Evolutionary conservation across 768 basidiomycete genomes (phyloP), one percentile per base, ranked within the genome.

Genomic region (Tylopilus subfusipes): DNA sequence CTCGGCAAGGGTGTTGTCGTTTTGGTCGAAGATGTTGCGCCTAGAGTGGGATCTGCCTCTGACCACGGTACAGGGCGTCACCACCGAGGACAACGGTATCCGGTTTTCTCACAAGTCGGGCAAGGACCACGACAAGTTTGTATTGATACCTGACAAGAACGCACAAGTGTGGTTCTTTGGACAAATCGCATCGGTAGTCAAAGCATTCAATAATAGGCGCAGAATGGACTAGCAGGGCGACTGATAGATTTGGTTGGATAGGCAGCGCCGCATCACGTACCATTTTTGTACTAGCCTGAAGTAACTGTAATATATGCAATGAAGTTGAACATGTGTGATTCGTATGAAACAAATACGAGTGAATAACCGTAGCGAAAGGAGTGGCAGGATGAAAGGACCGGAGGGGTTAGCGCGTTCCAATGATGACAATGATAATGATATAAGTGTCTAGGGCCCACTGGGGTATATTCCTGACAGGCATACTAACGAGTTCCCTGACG

Each of bases 21-120:
- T 98, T 69, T 86, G 86, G 81, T 87, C 92, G 12, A 87, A 82
- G 68, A 91, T 82, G 66, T 80, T 98, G 34, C 82, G 83, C 31
- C 81, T 96, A 5, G 85, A 89, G 39, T 99, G 95, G 96, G 93
- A 98, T 59, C 75, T 98, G 14, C 86, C 93, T 0, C 84, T 98
- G 67, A 82, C 82, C 19, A 85, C 91, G 60, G 83, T 98, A 4
- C 86, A 90, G 68, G 91, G 90, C 18, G 84, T 98, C 42, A 88
- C 86, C 4, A 84, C 92, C 25, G 95, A 98, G 66, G 87, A 94
- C 64, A 91, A 84, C 16, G 95, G 95, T 1, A 91, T 99, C 64
- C 82, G 89, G 18, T 90, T 93, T 65, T 82, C 87, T 14, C 83
- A 94, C 70, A 95, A 89, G 63, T 74, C 78, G 3, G 90, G 90